phyloP scores from a whole-genome alignment of 495 filamentous ascomycete genomes.

The Neurospora sp. region DNA sequence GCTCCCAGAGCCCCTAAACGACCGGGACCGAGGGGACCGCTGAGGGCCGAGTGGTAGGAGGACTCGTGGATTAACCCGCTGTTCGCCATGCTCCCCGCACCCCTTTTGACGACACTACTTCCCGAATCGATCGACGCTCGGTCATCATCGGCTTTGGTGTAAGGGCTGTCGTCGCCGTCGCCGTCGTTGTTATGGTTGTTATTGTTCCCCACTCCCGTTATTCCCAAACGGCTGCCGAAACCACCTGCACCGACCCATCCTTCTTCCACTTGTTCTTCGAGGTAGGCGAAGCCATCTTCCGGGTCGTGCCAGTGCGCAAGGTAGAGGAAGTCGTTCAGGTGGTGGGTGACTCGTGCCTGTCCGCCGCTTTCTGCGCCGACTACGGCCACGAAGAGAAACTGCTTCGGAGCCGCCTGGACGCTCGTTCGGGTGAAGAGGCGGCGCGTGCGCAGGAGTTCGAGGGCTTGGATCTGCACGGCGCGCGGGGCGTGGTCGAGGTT shows the following conservation, averaged over 20 bases:
- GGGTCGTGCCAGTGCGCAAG: slow-evolving; percentile 78
- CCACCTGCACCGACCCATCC: neutral
- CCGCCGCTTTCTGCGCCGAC: slow-evolving; percentile 38
- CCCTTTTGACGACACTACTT: slow-evolving; percentile 24
- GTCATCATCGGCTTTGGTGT: slow-evolving; percentile 15
- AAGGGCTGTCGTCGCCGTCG: neutral
- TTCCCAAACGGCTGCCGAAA: neutral
- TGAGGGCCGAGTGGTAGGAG: neutral
- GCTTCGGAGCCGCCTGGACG: slow-evolving; percentile 61
- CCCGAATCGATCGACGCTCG: slow-evolving; percentile 18
- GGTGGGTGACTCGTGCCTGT: slow-evolving; percentile 36
- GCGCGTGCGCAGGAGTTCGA: slow-evolving; percentile 74
- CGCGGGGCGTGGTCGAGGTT: slow-evolving; percentile 61
- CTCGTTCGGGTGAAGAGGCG: slow-evolving; percentile 63
- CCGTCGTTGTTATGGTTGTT: neutral
- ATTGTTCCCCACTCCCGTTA: neutral
- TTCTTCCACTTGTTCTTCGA: slow-evolving; percentile 46
- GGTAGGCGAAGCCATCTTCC: slow-evolving; percentile 61
- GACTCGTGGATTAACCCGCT: neutral
- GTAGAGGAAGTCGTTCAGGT: slow-evolving; percentile 75
- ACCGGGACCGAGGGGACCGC: neutral
- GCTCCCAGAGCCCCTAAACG: neutral
- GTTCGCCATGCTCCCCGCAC: neutral
- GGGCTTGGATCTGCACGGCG: slow-evolving; percentile 73
- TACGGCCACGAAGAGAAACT: slow-evolving; percentile 73